Evolutionary conservation across 2,329 filamentous ascomycete genomes (phyloP), one percentile per base, ranked within the genome.

Genomic region (Pseudocercospora vitis): DNA sequence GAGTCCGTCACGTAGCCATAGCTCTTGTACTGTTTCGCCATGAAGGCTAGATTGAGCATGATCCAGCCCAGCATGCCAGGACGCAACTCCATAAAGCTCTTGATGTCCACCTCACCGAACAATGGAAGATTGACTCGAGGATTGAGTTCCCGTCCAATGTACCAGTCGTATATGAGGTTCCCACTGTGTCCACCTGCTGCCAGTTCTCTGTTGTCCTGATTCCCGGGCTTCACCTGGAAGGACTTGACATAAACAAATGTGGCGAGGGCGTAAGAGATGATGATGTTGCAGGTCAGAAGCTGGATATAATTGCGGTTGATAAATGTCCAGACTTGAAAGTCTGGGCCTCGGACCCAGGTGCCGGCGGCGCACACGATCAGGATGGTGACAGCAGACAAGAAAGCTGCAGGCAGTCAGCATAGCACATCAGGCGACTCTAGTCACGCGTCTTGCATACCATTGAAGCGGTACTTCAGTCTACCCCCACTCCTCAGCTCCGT

Each of bases 101-200:
- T 96, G 73, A 97, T 87, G 68, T 97, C 92, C 46, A 96, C 80
- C 63, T 90, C 87, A 54, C 90, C 89, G 59, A 96, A 79, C 45
- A 95, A 71, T 2, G 91, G 91, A 19, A 96, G 75, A 0, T 80
- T 83, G 55, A 95, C 73, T 45, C 91, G 89, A 2, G 92, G 92
- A 74, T 97, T 97, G 56, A 97, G 84, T 72, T 97, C 92, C 23
- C 92, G 88, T 16, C 92, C 92, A 61, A 97, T 96, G 74, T 91
- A 97, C 84, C 90, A 97, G 73, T 97, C 92, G 71, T 97, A 96
- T 31, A 96, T 73, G 59, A 90, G 75, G 71, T 95, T 96, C 53
- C 91, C 91, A 1, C 84, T 85, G 67, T 88, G 82, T 12, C 91
- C 91, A 37, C 91, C 91, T 1, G 83, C 82, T 0, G 91, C 91